Evolutionary conservation across 257 asterid species (phyloP), one percentile per base, ranked within the genome.

Genomic region (Solanum virginianum): DNA sequence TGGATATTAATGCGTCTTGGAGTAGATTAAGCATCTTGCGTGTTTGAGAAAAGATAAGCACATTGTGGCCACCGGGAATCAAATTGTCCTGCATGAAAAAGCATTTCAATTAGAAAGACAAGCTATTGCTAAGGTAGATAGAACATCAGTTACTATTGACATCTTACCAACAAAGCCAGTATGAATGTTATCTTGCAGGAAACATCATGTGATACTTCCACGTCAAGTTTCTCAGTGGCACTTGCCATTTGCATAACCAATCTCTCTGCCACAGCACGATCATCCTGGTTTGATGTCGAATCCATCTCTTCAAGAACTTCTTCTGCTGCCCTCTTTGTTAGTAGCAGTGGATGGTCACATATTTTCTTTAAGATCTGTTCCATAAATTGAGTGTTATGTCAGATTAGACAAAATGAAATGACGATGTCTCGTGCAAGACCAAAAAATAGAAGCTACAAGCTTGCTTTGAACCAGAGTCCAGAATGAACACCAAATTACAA

Each of bases 281-380:
- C 98, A 83, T 93, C 97, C 72, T 89, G 93, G 88, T 87, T 84
- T 57, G 85, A 91, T 51, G 87, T 85, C 45, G 97, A 88, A 86
- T 96, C 98, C 98, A 96, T 93, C 87, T 98, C 98, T 90, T 96
- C 99, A n/a, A 96, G 88, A 82, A 96, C 95, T 88, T 94, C 99
- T 90, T 93, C 98, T 69, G 98, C 99, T 83, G 99, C 99, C 92
- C 98, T 90, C 92, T 96, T 96, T 49, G 99, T 96, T 88, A 96
- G 88, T 60, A 96, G 89, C 81, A 93, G 94, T 39, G 99, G 99
- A 90, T 96, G 99, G 83, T 96, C 99, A 65, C 99, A 96, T 86
- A 95, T 95, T 88, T 96, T 96, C 89, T 96, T 96, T 89, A 96
- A 72, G 87, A 96, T 96, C 99, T 94, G 93, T 71, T 81, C 83